Percentiles rank a stretch among this genome's conserved stretches.
Conservation (phyloP, 768 basidiomycete genomes). For the Mrakia gelida region DNA sequence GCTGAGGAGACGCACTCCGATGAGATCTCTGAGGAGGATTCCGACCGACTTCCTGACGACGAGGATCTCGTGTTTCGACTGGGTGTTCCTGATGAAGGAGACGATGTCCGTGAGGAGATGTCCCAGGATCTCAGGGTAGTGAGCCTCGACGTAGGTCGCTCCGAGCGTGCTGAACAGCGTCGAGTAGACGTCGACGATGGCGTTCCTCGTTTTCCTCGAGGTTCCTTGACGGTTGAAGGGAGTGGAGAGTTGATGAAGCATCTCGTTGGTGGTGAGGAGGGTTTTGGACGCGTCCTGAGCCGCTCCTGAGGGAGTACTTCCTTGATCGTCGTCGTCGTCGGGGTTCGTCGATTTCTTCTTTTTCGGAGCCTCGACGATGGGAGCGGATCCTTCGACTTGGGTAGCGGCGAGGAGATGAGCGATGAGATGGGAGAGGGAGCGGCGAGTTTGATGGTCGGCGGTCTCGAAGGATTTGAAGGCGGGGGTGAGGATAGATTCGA, state of each 20-base stretch:
- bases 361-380: constrained; percentile 33
- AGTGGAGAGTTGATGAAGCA: constrained; percentile 71
- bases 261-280: constrained; percentile 67
- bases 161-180: constrained; percentile 73
- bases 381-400: constrained; percentile 62
- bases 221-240: constrained; percentile 72
- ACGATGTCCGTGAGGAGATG: constrained; percentile 79
- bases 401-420: constrained; percentile 80
- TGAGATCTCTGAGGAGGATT: constrained; percentile 73
- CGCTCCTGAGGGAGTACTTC: constrained; percentile 49
- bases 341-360: constrained; percentile 39
- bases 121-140: constrained; percentile 70
- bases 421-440: constrained; percentile 68
- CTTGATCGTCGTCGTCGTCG: constrained; percentile 56
- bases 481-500: constrained; percentile 66
- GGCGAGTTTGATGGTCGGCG: constrained; percentile 78
- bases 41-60: constrained; percentile 68
- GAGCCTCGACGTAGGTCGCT: constrained; percentile 67
- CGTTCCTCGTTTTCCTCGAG: constrained; percentile 69
- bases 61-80: constrained; percentile 67
- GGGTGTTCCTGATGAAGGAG: constrained; percentile 51
- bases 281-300: constrained; percentile 59
- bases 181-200: constrained; percentile 83
- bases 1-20: constrained; percentile 80
- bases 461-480: constrained; percentile 72